Evolutionary conservation across 768 basidiomycete species (phyloP), one percentile per base, ranked within the genome.

Genomic region (Auricularia auricula-judae): DNA sequence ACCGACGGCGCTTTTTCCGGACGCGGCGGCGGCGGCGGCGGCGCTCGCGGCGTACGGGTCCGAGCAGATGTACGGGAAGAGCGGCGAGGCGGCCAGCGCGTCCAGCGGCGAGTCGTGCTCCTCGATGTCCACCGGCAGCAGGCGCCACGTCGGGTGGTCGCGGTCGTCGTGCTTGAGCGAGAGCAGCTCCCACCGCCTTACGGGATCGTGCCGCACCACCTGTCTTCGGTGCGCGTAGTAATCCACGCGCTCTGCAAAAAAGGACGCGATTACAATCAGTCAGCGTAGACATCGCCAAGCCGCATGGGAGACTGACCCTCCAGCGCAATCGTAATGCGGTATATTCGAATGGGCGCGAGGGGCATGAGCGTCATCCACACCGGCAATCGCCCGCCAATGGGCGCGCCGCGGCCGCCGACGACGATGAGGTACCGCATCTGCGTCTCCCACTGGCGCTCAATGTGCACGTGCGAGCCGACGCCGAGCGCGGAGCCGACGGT

Each of bases 401-500:
- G 84, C 74, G 94, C 91, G 66, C 84, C 86, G 66, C 88, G 84
- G 4, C 86, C 87, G 16, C 85, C 81, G 12, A 93, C 76, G 2
- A 86, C 81, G 61, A 97, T 85, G 53, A 88, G 77, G 70, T 95
- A 97, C 64, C 88, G 86, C 68, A 93, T 71, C 72, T 96, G 90
- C 61, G 85, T 81, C 65, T 98, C 95, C 96, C 95, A 99, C 69
- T 88, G 85, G 21, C 91, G 79, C 71, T 96, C 89, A 16, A 98
- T 84, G 61, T 91, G 81, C 62, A 98, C 84, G 68, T 85, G 89
- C 71, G 56, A 29, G 10, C 56, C 56, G 56, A 59, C 56, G 56
- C 56, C 56, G 56, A 33, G 56, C 29, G 56, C 18, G 7, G 29
- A 29, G 56, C 56, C 56, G 29, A 59, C 56, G 4, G 79, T 81